phyloP scores from a whole-genome alignment of 179 eudicot genomes.

The Camellia oleifera region DNA sequence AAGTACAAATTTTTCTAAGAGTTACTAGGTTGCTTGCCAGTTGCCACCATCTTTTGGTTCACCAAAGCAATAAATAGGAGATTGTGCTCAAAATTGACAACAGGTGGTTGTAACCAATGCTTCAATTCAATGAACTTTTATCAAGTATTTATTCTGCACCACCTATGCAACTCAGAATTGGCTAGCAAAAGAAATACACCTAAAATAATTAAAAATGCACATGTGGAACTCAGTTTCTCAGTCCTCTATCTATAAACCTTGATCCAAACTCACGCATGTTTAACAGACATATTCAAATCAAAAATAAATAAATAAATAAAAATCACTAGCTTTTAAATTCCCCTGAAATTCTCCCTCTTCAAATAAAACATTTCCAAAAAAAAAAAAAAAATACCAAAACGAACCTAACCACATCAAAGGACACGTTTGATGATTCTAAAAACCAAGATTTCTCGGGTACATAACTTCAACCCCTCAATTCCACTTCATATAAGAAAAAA shows the following conservation, averaged over 20 bases:
- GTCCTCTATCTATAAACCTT: neutral
- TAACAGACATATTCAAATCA: neutral
- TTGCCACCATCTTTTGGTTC: neutral
- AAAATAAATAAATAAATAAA: neutral
- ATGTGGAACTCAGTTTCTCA: neutral
- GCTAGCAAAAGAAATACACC: neutral
- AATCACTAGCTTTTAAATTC: neutral
- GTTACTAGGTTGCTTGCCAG: neutral
- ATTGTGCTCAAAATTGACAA: neutral
- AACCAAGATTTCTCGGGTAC: neutral
- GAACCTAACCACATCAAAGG: neutral
- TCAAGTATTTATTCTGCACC: neutral
- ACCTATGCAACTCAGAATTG: neutral
- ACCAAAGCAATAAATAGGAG: neutral
- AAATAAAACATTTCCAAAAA: neutral
- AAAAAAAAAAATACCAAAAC: too few relatives aligned
- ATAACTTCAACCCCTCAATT: neutral
- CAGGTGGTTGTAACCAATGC: too few relatives aligned
- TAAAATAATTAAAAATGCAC: neutral
- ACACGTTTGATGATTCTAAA: neutral
- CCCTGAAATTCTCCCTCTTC: neutral
- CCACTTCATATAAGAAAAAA: neutral
- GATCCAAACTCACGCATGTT: neutral
- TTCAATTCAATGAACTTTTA: neutral
- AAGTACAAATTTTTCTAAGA: neutral